A percentile compares a stretch with the other conserved stretches of the same genome.
Evolutionary conservation across 768 basidiomycete species (phyloP).

Genomic region (Boletus subparvulus): DNA sequence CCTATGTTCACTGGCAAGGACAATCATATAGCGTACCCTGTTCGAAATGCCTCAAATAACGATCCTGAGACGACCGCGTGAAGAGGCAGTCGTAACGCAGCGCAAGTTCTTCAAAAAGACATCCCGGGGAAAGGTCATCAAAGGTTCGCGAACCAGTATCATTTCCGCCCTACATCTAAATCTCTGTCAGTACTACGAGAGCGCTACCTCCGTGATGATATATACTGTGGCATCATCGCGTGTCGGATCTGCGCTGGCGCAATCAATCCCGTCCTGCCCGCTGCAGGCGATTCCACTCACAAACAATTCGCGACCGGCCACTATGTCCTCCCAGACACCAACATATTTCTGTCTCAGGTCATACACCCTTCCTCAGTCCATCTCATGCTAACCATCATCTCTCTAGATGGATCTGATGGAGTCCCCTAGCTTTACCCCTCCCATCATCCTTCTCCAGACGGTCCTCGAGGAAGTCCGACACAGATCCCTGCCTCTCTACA

Average conservation of each 20-base stretch:
- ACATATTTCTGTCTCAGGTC: constrained; percentile 87
- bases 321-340: constrained; percentile 90
- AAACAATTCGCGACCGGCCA: constrained; percentile 62
- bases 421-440: constrained; percentile 67
- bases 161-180: not conserved
- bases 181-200: constrained; percentile 74
- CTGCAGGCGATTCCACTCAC: constrained; percentile 58
- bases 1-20: too few species aligned
- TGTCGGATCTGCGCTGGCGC: constrained; percentile 61
- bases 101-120: constrained; percentile 98
- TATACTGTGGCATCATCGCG: constrained; percentile 76
- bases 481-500: constrained; percentile 88
- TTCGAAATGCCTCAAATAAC: constrained; percentile 56
- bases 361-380: not conserved
- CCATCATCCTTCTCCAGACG: constrained; percentile 90
- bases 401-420: constrained; percentile 91
- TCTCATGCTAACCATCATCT: constrained; percentile 1
- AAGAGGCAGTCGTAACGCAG: constrained; percentile 75
- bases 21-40: not conserved
- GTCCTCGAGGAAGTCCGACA: constrained; percentile 97
- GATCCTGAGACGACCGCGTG: constrained; percentile 66
- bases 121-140: constrained; percentile 88
- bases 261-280: constrained; percentile 52
- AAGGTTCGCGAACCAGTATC: constrained; percentile 50
- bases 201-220: constrained; percentile 89